Evolutionary conservation across 2,329 filamentous ascomycete species (phyloP).

Genomic region (Chlorencoelia australis): DNA sequence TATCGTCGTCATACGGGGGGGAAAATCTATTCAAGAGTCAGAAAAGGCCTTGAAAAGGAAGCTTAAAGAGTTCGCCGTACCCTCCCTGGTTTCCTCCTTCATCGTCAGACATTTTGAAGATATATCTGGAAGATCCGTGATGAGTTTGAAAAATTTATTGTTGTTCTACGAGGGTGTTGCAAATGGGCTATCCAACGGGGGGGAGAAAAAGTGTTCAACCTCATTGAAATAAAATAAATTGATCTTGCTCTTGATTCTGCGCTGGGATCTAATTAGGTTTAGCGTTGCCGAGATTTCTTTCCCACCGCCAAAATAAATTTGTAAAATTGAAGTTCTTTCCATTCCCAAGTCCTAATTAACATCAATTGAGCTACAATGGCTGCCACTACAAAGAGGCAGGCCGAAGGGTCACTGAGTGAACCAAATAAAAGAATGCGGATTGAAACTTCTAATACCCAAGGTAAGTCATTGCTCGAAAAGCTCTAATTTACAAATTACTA

Average conservation of each 20-base stretch:
- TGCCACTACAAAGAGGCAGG: conserved; percentile 17
- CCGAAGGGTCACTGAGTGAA: conserved; percentile 8
- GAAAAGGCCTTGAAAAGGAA: background rate
- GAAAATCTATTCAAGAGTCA: conserved; percentile 4
- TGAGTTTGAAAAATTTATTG: background rate
- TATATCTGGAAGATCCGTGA: background rate
- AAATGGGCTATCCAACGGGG: conserved; percentile 15
- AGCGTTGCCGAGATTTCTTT: too few species aligned
- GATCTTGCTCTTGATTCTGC: too few species aligned
- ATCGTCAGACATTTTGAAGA: conserved; percentile 59
- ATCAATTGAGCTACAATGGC: too few species aligned
- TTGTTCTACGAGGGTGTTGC: too few species aligned
- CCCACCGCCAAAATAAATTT: too few species aligned
- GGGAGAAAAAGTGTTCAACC: too few species aligned
- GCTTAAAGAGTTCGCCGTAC: conserved; percentile 3
- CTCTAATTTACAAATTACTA: too few species aligned
- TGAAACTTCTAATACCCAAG: conserved; percentile 7
- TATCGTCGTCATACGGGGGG: conserved; percentile 45
- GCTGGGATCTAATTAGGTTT: too few species aligned
- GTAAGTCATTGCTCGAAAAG: too few species aligned
- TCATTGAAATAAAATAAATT: too few species aligned
- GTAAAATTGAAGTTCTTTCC: too few species aligned
- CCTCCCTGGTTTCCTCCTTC: conserved; percentile 25
- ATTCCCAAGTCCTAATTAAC: too few species aligned
- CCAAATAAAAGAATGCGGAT: conserved; percentile 17